phyloP scores from a whole-genome alignment of 345 rosid genomes.

The Ricinus communis region DNA sequence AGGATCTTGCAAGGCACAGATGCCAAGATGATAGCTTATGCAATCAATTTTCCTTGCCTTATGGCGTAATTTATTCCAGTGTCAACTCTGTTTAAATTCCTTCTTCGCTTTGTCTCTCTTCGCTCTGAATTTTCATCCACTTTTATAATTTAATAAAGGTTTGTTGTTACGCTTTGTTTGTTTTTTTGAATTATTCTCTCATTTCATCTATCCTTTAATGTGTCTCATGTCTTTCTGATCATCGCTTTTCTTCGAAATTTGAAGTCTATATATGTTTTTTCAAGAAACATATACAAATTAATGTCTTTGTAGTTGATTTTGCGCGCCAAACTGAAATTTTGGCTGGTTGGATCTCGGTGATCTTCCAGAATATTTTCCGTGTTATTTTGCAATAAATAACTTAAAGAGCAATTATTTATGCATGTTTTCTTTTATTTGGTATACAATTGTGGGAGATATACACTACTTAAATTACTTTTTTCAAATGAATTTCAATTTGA shows the following conservation, averaged over 20 bases:
- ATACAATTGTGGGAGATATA: no score
- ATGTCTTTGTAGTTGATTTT: neutral
- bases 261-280: conserved; percentile 5
- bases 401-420: neutral
- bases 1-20: conserved; percentile 50
- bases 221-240: neutral
- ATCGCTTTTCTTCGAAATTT: neutral
- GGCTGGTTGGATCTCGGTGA: conserved; percentile 10
- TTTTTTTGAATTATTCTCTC: neutral
- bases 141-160: conserved; percentile 12
- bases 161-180: conserved; percentile 8
- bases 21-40: conserved; percentile 40
- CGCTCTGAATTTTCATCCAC: neutral
- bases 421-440: no score
- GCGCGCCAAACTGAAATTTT: conserved; percentile 3
- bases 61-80: conserved; percentile 50
- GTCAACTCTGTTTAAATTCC: conserved; percentile 21
- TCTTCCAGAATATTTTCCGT: conserved; percentile 12
- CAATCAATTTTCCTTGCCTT: conserved; percentile 48
- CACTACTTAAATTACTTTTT: no score
- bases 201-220: neutral
- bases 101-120: conserved; percentile 17
- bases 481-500: neutral
- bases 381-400: conserved; percentile 3
- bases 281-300: neutral